Percentiles rank a stretch among this genome's conserved stretches.
Conservation (phyloP, 176 grass and related monocot species). For the Otatea glauca region DNA sequence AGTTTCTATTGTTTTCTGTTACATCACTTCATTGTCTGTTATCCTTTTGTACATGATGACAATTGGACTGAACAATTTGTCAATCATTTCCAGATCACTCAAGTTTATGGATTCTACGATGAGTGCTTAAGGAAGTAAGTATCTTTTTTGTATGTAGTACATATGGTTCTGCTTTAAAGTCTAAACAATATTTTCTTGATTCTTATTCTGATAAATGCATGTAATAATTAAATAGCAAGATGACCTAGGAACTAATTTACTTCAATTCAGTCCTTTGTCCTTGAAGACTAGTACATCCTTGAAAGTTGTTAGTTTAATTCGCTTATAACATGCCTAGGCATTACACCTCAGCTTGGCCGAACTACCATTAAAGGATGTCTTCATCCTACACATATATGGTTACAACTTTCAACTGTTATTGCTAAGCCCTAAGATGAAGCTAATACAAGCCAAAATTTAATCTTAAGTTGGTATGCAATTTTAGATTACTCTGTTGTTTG, state of each 20-base stretch:
- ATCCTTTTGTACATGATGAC: slow-evolving; percentile 29
- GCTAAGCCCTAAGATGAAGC: neutral
- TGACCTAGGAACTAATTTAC: neutral
- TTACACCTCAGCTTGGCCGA: neutral
- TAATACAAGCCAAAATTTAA: neutral
- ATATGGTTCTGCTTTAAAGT: slow-evolving; percentile 8
- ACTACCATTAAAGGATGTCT: neutral
- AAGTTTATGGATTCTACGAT: slow-evolving; percentile 99
- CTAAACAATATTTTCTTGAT: neutral
- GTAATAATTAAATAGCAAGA: slow-evolving; percentile 1
- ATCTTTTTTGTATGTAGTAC: slow-evolving; percentile 16
- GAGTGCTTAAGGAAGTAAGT: slow-evolving; percentile 99
- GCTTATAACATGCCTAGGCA: neutral
- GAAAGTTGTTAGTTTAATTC: neutral
- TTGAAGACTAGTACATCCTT: neutral
- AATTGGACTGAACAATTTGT: slow-evolving; percentile 32
- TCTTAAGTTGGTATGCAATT: neutral
- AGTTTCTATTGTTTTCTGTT: neutral
- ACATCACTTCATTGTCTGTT: slow-evolving; percentile 19
- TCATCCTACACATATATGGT: neutral
- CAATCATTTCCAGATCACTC: slow-evolving; percentile 74
- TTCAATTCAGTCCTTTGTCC: neutral
- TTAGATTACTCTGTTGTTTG: neutral
- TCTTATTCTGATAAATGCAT: slow-evolving; percentile 1
- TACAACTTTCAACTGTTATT: slow-evolving; percentile 18